Conservation (phyloP, 768 basidiomycete genomes). For the Tylopilus cervinicoccineus region DNA sequence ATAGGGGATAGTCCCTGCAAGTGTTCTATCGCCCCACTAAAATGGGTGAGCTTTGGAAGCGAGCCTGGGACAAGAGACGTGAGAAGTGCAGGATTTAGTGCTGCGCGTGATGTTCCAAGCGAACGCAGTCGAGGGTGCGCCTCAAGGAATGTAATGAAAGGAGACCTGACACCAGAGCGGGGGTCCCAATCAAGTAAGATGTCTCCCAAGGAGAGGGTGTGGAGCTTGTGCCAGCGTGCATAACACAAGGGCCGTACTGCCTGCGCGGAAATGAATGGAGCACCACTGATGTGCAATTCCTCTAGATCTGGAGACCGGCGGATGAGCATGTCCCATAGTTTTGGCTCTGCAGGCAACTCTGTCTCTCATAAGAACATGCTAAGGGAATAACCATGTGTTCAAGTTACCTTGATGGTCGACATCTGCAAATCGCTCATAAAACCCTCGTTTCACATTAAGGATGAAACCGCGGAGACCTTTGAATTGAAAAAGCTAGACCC, state of each 20-base stretch:
- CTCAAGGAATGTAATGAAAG: conserved; percentile 67
- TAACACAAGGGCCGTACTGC: conserved; percentile 48
- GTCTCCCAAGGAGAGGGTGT: conserved; percentile 59
- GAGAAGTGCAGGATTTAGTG: conserved; percentile 51
- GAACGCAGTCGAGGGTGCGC: conserved; percentile 52
- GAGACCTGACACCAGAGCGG: conserved; percentile 43
- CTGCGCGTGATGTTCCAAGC: conserved; percentile 50
- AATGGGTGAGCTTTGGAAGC: conserved; percentile 49
- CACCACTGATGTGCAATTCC: conserved; percentile 47
- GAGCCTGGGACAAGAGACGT: conserved; percentile 42
- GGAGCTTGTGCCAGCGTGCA: conserved; percentile 66
- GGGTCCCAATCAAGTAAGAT: conserved; percentile 55
- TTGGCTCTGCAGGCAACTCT: conserved; percentile 25
- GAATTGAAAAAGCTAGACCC: conserved; percentile 63
- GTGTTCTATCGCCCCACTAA: conserved; percentile 65
- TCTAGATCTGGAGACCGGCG: conserved; percentile 61
- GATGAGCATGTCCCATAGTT: conserved; percentile 70
- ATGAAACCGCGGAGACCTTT: conserved; percentile 58
- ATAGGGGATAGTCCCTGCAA: conserved; percentile 55
- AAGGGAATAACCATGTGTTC: neutral
- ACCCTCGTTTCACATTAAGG: conserved; percentile 54
- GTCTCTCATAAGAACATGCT: conserved; percentile 2
- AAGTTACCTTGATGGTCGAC: conserved; percentile 50
- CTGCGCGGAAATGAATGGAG: conserved; percentile 37
- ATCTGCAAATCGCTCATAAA: conserved; percentile 57